These are phyloP conservation scores for Trichoderma koningiopsis DNA, from an alignment of 2,329 filamentous ascomycete genomes.

Conservation along the genomic window DNA sequence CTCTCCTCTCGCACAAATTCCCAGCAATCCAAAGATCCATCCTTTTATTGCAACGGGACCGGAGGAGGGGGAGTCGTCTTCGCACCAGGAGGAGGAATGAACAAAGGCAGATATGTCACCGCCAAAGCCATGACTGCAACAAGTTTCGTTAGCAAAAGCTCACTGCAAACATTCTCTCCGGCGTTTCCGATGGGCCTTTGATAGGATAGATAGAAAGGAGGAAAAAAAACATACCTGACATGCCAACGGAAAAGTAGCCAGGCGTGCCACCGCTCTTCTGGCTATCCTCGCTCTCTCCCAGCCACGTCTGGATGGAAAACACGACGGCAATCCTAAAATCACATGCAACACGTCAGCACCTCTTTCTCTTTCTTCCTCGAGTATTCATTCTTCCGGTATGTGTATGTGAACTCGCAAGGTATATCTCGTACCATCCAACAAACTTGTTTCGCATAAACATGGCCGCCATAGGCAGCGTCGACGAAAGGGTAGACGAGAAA, in stretches of 20 bases:
- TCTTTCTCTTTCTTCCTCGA: neutral
- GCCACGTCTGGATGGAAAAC: slow-evolving; percentile 74
- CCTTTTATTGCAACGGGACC: slow-evolving; percentile 31
- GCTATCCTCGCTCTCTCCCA: slow-evolving; percentile 70
- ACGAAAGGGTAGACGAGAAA: slow-evolving; percentile 69
- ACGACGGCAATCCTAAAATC: slow-evolving; percentile 56
- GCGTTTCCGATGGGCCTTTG: neutral
- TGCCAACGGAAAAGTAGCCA: slow-evolving; percentile 70
- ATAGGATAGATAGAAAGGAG: too few species aligned
- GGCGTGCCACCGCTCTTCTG: slow-evolving; percentile 69
- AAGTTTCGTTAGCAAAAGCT: neutral
- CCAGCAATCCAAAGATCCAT: neutral
- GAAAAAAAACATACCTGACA: slow-evolving; percentile 64
- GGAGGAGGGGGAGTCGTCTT: slow-evolving; percentile 39
- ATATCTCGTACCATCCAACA: slow-evolving; percentile 59
- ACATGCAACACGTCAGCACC: neutral
- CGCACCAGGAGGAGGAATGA: slow-evolving; percentile 47
- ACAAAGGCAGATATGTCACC: slow-evolving; percentile 55
- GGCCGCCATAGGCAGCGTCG: slow-evolving; percentile 91
- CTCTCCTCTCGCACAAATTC: neutral
- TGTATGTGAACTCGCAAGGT: neutral
- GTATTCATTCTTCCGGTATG: neutral
- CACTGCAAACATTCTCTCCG: too few species aligned
- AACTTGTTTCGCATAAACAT: slow-evolving; percentile 93
- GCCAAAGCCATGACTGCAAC: slow-evolving; percentile 60